Percentiles rank a stretch among this genome's conserved stretches.
phyloP scores from a whole-genome alignment of 2,329 filamentous ascomycete genomes.

The Periconia macrospinosa region DNA sequence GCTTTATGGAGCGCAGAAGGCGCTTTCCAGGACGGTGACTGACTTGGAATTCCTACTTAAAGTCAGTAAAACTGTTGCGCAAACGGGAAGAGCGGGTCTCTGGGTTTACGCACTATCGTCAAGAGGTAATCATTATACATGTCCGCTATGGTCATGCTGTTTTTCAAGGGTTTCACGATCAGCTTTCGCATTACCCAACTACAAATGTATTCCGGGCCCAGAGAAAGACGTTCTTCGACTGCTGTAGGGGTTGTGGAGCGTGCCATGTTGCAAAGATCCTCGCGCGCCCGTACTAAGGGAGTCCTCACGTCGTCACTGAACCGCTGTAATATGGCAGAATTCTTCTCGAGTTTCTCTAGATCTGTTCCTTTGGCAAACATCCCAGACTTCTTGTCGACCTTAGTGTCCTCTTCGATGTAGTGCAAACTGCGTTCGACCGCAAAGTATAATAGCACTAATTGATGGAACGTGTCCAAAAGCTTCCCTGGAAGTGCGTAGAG shows the following conservation, averaged over 20 bases:
- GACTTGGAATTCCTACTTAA: slow-evolving; percentile 35
- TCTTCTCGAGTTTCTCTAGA: background rate
- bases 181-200: slow-evolving; percentile 35
- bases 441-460: slow-evolving; percentile 26
- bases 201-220: slow-evolving; percentile 32
- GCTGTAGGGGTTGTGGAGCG: slow-evolving; percentile 12
- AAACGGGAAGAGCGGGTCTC: background rate
- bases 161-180: slow-evolving; percentile 30
- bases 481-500: slow-evolving; percentile 26
- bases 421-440: slow-evolving; percentile 29
- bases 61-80: slow-evolving; percentile 10
- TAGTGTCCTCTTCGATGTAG: slow-evolving; percentile 10
- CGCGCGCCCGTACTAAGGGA: slow-evolving; percentile 17
- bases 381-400: background rate
- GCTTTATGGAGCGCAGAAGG: slow-evolving; percentile 36
- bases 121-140: slow-evolving; percentile 37
- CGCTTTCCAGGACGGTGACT: slow-evolving; percentile 37
- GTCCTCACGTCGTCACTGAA: slow-evolving; percentile 19
- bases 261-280: slow-evolving; percentile 32
- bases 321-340: slow-evolving; percentile 8
- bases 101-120: slow-evolving; percentile 26
- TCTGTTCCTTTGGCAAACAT: slow-evolving; percentile 6
- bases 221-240: slow-evolving; percentile 18
- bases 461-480: slow-evolving; percentile 24
- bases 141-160: slow-evolving; percentile 27